A percentile compares a stretch with the other conserved stretches of the same genome.
Conservation (phyloP, 306 rosid genomes). For the Vachellia pachyceras region DNA sequence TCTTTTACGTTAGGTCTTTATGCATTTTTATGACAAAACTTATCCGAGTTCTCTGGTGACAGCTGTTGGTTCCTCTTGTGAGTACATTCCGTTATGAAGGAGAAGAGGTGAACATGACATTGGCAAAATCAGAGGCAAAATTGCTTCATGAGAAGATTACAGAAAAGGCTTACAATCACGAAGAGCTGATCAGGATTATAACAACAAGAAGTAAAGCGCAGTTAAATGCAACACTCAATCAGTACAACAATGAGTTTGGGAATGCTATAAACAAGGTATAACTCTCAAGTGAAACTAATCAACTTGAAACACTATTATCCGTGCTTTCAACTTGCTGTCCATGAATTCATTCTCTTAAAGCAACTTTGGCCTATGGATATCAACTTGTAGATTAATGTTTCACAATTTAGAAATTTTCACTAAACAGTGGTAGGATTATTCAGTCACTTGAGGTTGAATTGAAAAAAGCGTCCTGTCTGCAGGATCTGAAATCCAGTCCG, state of each 20-base stretch:
- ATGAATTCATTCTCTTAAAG: neutral
- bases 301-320: neutral
- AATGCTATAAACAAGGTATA: slow-evolving; percentile 75
- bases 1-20: neutral
- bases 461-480: slow-evolving; percentile 39
- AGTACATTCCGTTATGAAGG: slow-evolving; percentile 76
- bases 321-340: slow-evolving; percentile 17
- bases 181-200: slow-evolving; percentile 71
- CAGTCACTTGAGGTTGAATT: slow-evolving; percentile 23
- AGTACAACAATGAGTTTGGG: slow-evolving; percentile 73
- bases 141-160: slow-evolving; percentile 69
- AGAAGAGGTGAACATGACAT: slow-evolving; percentile 67
- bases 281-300: slow-evolving; percentile 19
- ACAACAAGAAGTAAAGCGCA: slow-evolving; percentile 81
- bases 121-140: slow-evolving; percentile 81
- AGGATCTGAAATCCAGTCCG: slow-evolving; percentile 79
- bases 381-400: slow-evolving; percentile 2
- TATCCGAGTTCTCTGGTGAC: slow-evolving; percentile 23
- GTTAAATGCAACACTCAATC: slow-evolving; percentile 71
- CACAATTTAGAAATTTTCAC: neutral
- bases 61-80: slow-evolving; percentile 90
- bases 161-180: slow-evolving; percentile 64
- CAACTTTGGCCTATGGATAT: neutral
- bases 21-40: slow-evolving; percentile 25
- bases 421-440: neutral